A percentile compares a stretch with the other conserved stretches of the same genome.
Conservation (phyloP, 1,139 yeast species). For the Maudiozyma humilis region DNA sequence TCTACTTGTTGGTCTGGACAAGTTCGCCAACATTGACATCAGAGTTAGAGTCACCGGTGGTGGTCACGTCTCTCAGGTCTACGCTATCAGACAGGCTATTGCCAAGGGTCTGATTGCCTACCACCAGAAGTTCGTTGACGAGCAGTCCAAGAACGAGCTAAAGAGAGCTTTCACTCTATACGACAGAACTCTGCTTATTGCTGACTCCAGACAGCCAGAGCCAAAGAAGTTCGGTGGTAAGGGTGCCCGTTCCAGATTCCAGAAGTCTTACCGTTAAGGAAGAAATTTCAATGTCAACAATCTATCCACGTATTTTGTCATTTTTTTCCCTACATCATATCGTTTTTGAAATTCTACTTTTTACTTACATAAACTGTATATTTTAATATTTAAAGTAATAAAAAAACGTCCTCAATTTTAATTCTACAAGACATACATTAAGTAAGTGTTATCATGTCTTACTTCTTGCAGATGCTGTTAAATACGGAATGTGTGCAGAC, state of each 20-base stretch:
- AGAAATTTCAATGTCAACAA: constrained; percentile 8
- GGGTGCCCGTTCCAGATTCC: constrained; percentile 99
- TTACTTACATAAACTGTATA: constrained; percentile 28
- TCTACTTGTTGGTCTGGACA: constrained; percentile 96
- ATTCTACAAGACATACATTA: not conserved
- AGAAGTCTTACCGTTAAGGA: constrained; percentile 97
- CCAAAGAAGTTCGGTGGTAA: constrained; percentile 99
- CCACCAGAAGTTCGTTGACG: constrained; percentile 99
- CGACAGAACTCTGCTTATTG: constrained; percentile 99
- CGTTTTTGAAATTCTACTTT: constrained; percentile 10
- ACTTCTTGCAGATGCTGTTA: too few relatives aligned
- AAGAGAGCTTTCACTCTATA: constrained; percentile 95
- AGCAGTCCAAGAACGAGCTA: constrained; percentile 98
- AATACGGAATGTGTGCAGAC: too few relatives aligned
- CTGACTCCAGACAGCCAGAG: constrained; percentile 99
- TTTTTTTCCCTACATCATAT: constrained; percentile 16
- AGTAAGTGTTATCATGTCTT: not conserved
- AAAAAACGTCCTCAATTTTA: constrained; percentile 7
- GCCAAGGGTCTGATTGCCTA: constrained; percentile 99
- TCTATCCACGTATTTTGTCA: constrained; percentile 8
- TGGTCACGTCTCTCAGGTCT: constrained; percentile 99
- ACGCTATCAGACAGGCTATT: constrained; percentile 99
- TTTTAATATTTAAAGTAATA: constrained; percentile 25
- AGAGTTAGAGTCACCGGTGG: constrained; percentile 99
- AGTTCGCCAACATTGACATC: constrained; percentile 96